A percentile compares a stretch with the other conserved stretches of the same genome.
Conservation (phyloP, 345 rosid genomes). For the Iberis pinnata region DNA sequence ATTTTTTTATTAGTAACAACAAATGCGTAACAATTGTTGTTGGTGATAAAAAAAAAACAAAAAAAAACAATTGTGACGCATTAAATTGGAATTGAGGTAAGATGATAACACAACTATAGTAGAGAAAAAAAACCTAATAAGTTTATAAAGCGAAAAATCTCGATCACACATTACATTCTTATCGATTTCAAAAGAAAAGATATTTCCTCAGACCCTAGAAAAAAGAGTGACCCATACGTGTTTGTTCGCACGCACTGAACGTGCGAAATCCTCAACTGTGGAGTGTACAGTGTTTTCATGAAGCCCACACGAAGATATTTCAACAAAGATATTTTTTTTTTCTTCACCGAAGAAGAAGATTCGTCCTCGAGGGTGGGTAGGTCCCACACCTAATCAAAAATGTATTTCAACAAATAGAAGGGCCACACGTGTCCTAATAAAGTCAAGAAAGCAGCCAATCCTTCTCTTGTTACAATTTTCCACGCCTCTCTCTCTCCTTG, state of each 20-base stretch:
- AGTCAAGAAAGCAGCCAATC: slow-evolving; percentile 39
- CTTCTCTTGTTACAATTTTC: slow-evolving; percentile 24
- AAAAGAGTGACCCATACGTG: slow-evolving; percentile 6
- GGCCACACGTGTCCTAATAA: slow-evolving; percentile 31
- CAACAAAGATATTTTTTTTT: too few species aligned
- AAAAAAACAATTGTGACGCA: too few species aligned
- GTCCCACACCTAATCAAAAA: slow-evolving; percentile 27
- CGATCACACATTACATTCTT: slow-evolving; percentile 17
- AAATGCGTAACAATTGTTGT: too few species aligned
- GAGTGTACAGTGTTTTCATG: slow-evolving; percentile 28
- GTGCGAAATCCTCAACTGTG: slow-evolving; percentile 17
- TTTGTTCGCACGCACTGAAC: slow-evolving; percentile 26
- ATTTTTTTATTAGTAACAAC: too few species aligned
- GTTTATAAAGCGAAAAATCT: slow-evolving; percentile 6
- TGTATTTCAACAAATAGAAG: slow-evolving; percentile 25
- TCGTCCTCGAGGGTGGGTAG: slow-evolving; percentile 21
- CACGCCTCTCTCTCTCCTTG: slow-evolving; percentile 21
- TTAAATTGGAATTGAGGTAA: too few species aligned
- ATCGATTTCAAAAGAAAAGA: slow-evolving; percentile 12
- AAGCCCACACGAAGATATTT: slow-evolving; percentile 26
- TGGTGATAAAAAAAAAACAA: too few species aligned
- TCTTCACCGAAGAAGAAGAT: slow-evolving; percentile 28
- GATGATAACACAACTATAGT: too few species aligned
- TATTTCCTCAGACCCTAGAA: neutral
- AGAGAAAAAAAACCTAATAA: slow-evolving; percentile 20